These are phyloP conservation scores for Neonectria ditissima DNA, from an alignment of 2,329 filamentous ascomycete species.

Conservation along the genomic window DNA sequence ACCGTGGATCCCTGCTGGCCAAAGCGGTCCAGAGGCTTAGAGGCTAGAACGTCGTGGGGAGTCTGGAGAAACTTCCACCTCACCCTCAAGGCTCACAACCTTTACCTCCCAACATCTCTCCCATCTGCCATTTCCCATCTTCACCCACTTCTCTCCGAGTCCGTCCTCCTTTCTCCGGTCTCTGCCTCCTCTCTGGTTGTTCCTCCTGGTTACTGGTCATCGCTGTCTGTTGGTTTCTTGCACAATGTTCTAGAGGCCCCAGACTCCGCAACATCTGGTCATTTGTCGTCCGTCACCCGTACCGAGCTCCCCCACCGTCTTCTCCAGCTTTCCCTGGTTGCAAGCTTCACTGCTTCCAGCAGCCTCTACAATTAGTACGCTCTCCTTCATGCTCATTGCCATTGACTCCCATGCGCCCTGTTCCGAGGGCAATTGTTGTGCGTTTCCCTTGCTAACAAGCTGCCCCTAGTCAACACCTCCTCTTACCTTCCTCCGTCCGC, in stretches of 20 bases:
- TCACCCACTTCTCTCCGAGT: constrained; percentile 41
- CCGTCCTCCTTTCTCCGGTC: constrained; percentile 44
- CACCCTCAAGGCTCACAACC: constrained; percentile 49
- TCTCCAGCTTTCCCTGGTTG: constrained; percentile 30
- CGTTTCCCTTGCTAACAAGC: constrained; percentile 30
- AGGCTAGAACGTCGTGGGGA: constrained; percentile 44
- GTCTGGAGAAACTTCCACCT: constrained; percentile 57
- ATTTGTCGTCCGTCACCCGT: constrained; percentile 34
- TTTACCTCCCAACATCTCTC: constrained; percentile 35
- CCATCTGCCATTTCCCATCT: constrained; percentile 35
- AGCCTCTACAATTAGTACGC: constrained; percentile 35
- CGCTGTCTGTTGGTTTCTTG: constrained; percentile 49
- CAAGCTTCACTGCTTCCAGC: constrained; percentile 41
- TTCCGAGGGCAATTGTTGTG: background rate
- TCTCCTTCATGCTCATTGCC: background rate
- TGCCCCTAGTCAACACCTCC: constrained; percentile 9
- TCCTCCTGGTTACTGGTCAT: constrained; percentile 55
- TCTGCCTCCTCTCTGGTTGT: constrained; percentile 55
- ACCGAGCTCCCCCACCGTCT: constrained; percentile 33
- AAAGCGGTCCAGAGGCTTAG: constrained; percentile 27
- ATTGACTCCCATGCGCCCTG: background rate
- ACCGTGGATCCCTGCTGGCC: constrained; percentile 39
- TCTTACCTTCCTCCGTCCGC: constrained; percentile 20
- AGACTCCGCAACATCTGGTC: constrained; percentile 44
- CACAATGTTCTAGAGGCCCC: constrained; percentile 55